Conservation (phyloP, 768 basidiomycete genomes). For the Tricholoma flavovirens region DNA sequence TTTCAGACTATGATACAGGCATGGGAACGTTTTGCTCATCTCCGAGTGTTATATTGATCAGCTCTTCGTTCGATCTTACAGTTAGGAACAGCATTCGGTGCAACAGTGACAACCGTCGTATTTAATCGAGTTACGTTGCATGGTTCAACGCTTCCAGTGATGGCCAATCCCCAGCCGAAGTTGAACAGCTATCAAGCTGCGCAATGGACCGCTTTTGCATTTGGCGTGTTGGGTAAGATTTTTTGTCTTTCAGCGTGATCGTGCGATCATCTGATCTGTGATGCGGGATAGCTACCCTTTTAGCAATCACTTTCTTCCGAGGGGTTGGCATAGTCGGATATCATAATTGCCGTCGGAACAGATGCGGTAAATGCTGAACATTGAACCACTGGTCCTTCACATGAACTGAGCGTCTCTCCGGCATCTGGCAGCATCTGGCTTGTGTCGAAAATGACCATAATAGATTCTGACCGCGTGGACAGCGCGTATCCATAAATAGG, state of each 20-base stretch:
- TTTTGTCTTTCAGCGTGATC: not conserved
- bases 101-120: conserved; percentile 68
- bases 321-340: conserved; percentile 18
- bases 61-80: conserved; percentile 19
- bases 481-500: too few species aligned
- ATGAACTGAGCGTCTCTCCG: too few species aligned
- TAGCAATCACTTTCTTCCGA: conserved; percentile 14
- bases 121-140: conserved; percentile 47
- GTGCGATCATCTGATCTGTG: not conserved
- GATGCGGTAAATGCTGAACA: too few species aligned
- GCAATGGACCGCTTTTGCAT: conserved; percentile 59
- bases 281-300: conserved; percentile 10
- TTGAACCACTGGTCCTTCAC: too few species aligned
- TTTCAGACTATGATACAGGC: conserved; percentile 80
- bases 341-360: conserved; percentile 1
- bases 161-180: conserved; percentile 23
- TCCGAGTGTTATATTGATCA: not conserved
- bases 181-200: conserved; percentile 56
- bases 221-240: conserved; percentile 51
- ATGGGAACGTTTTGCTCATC: not conserved
- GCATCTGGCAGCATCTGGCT: too few species aligned
- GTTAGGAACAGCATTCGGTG: conserved; percentile 66
- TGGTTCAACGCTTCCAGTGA: conserved; percentile 23
- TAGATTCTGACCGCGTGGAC: too few species aligned
- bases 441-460: too few species aligned